A percentile compares a stretch with the other conserved stretches of the same genome.
Conservation (phyloP, 306 rosid genomes). For the Benincasa hispida region DNA sequence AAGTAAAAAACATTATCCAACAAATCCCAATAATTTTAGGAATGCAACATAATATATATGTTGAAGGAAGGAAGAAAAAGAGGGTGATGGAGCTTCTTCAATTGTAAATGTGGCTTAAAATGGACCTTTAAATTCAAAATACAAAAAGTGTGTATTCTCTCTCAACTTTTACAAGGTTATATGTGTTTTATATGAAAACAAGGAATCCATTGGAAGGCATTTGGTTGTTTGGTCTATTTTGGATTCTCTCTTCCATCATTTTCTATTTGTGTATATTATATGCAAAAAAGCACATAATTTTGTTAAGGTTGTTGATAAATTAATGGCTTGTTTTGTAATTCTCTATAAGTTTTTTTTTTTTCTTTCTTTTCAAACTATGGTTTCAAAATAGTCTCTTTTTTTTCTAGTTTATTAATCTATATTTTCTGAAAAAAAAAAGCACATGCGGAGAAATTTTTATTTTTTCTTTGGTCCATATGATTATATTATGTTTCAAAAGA, state of each 20-base stretch:
- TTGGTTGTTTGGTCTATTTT: conserved; percentile 2
- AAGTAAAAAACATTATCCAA: neutral
- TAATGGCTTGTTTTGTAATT: neutral
- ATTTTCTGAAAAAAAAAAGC: too few relatives aligned
- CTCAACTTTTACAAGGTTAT: neutral
- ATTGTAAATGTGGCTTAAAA: neutral
- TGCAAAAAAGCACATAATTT: neutral
- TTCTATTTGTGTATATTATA: neutral
- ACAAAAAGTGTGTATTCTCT: neutral
- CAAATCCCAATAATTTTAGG: neutral
- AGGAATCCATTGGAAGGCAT: conserved; percentile 2
- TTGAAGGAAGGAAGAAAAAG: neutral
- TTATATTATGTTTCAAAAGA: too few relatives aligned
- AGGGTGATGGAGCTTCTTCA: neutral
- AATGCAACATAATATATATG: neutral
- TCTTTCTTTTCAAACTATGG: neutral
- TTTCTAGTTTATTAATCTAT: too few relatives aligned
- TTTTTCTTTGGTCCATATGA: too few relatives aligned
- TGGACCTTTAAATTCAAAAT: neutral
- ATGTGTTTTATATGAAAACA: neutral
- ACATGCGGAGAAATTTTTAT: too few relatives aligned
- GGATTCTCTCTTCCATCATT: conserved; percentile 4
- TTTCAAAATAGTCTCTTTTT: neutral
- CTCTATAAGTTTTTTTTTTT: too few relatives aligned
- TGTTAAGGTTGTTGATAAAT: neutral